These are phyloP conservation scores for Mucor velutinosus DNA, from an alignment of 371 early-diverging fungal genomes.

Conservation along the genomic window DNA sequence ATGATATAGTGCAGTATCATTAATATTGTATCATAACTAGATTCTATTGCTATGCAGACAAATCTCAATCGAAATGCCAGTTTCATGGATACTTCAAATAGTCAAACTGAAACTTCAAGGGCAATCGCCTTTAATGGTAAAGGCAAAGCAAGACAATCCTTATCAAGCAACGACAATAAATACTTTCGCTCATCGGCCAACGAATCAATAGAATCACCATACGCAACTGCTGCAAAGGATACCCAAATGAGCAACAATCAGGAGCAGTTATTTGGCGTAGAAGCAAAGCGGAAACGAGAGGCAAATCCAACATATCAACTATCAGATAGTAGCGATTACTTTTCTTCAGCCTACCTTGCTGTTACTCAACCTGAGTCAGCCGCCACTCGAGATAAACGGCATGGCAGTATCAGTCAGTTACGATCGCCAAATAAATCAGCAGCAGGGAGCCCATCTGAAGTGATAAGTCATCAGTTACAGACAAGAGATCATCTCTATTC, in stretches of 20 bases:
- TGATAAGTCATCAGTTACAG: not conserved
- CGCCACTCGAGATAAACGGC: not conserved
- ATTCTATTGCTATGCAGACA: not conserved
- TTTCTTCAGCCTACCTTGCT: not conserved
- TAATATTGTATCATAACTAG: not conserved
- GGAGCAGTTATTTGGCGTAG: not conserved
- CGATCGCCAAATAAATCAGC: not conserved
- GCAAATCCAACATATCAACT: not conserved
- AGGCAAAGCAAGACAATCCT: not conserved
- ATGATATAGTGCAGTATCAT: not conserved
- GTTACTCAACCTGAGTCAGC: not conserved
- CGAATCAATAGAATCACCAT: not conserved
- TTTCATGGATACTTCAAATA: not conserved
- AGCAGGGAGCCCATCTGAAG: not conserved
- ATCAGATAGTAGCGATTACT: not conserved
- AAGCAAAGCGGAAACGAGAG: not conserved
- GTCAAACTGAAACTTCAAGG: not conserved
- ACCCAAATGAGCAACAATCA: not conserved
- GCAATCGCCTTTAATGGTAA: not conserved
- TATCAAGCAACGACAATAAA: not conserved
- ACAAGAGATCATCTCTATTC: not conserved
- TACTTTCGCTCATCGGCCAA: not conserved
- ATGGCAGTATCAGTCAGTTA: not conserved
- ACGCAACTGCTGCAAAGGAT: not conserved
- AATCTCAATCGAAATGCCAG: not conserved